Evolutionary conservation across 495 filamentous ascomycete genomes (phyloP), one percentile per base, ranked within the genome.

Genomic region (Aspergillus avenaceus): DNA sequence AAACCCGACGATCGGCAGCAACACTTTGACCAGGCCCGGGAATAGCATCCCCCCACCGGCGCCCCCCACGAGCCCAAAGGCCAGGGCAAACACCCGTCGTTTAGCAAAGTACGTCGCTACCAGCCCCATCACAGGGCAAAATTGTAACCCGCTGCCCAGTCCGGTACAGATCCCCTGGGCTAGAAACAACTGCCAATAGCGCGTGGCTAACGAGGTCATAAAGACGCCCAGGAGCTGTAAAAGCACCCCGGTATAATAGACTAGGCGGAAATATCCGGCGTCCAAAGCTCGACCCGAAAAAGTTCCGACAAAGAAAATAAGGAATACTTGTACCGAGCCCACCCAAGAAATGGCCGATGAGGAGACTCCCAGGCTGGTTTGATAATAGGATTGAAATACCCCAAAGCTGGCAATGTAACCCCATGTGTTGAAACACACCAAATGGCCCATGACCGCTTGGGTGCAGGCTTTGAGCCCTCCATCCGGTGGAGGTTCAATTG

Each of bases 71-170:
- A 82, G 76, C 56, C 82, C 81, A 41, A 91, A 67, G 1, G 88
- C 86, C 5, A 85, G 70, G 18, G 89, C 86, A 7, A 85, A 71
- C 19, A 78, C 86, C 9, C 86, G 75, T 16, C 76, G 71, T 49
- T 78, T 78, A 56, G 72, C 75, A 64, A 91, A 90, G 84, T 85
- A 91, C 1, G 82, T 83, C 4, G 75, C 74, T 13, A 83, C 73
- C 8, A 78, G 77, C 53, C 72, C 73, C 55, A 81, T 77, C 6
- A 76, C 77, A n/a, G 61, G 47, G 83, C 85, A 67, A 90, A 89
- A 34, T 87, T 70, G 13, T 73, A 64, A 22, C 36, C 75, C 76
- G 23, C 78, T 78, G 8, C 86, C 85, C 22, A 85, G 54, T 8
- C 65, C 61, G 36, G 53, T 62, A 54, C 63, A 70, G 29, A 76